Conservation (phyloP, 2,329 filamentous ascomycete species). For the Fusarium oxysporum region DNA sequence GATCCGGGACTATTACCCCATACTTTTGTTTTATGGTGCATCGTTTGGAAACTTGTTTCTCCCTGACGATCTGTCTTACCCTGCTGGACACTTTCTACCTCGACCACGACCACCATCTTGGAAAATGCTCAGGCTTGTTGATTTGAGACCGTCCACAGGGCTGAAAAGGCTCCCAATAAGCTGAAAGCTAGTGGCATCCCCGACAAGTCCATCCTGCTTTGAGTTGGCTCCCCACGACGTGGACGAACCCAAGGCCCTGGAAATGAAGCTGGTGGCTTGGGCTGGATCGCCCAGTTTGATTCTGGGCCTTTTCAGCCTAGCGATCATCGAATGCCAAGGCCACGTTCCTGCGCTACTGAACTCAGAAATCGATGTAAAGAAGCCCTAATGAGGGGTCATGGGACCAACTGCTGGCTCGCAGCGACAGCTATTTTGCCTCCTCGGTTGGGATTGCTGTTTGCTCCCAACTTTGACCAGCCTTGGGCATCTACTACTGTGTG, state of each 20-base stretch:
- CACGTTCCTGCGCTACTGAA: neutral
- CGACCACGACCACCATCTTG: neutral
- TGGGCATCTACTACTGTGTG: neutral
- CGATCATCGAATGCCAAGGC: neutral
- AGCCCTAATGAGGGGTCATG: neutral
- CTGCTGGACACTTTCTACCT: neutral
- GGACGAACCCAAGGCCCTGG: neutral
- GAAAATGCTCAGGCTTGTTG: fast-evolving
- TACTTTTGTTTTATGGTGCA: neutral
- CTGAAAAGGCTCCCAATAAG: neutral
- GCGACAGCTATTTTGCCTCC: neutral
- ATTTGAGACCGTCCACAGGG: neutral
- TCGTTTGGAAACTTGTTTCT: neutral
- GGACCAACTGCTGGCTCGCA: fast-evolving
- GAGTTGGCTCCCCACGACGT: neutral
- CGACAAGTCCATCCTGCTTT: neutral
- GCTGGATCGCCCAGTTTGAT: neutral
- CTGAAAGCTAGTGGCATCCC: neutral
- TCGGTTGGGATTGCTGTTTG: neutral
- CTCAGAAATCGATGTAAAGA: neutral
- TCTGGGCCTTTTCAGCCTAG: neutral
- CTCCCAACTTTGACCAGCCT: neutral
- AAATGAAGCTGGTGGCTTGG: constrained; percentile 19
- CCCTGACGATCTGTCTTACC: neutral
- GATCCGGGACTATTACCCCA: neutral